Conservation (phyloP, 192 early-diverging fungal genomes). For the Linnemannia schmuckeri region DNA sequence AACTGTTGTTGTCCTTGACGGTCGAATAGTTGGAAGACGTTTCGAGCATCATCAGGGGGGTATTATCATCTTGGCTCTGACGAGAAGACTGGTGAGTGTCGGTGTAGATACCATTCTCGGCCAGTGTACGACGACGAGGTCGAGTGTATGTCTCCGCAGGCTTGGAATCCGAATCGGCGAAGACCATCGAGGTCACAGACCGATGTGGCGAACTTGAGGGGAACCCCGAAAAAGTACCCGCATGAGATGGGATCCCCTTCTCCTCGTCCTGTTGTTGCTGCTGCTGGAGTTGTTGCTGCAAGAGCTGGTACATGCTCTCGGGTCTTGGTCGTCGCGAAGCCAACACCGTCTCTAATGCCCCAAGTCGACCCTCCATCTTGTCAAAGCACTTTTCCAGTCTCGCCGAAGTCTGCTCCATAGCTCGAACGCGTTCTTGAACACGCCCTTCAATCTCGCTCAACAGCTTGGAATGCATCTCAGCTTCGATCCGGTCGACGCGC, state of each 20-base stretch:
- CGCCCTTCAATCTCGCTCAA: constrained; percentile 55
- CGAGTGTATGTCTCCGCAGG: neutral
- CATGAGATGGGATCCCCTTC: constrained; percentile 10
- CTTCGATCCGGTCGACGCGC: constrained; percentile 52
- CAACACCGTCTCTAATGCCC: constrained; percentile 46
- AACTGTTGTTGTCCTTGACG: neutral
- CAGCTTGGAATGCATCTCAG: constrained; percentile 54
- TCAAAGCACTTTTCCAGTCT: constrained; percentile 53
- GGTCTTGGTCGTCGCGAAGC: constrained; percentile 49
- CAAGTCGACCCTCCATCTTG: constrained; percentile 49
- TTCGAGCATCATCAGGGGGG: constrained; percentile 19
- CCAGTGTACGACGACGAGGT: constrained; percentile 31
- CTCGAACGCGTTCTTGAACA: constrained; percentile 43
- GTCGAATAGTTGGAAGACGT: constrained; percentile 6
- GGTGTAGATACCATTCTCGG: constrained; percentile 23
- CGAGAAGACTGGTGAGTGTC: neutral
- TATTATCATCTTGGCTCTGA: neutral
- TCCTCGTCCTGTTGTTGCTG: constrained; percentile 31
- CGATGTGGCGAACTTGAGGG: constrained; percentile 26
- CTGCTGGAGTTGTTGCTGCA: constrained; percentile 52
- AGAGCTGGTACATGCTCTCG: constrained; percentile 55
- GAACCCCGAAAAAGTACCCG: constrained; percentile 46
- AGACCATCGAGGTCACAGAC: constrained; percentile 35
- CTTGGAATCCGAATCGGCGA: constrained; percentile 13
- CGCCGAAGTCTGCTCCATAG: constrained; percentile 51